phyloP scores from a whole-genome alignment of 2,329 filamentous ascomycete species.

The Phaeomoniella chlamydospora region DNA sequence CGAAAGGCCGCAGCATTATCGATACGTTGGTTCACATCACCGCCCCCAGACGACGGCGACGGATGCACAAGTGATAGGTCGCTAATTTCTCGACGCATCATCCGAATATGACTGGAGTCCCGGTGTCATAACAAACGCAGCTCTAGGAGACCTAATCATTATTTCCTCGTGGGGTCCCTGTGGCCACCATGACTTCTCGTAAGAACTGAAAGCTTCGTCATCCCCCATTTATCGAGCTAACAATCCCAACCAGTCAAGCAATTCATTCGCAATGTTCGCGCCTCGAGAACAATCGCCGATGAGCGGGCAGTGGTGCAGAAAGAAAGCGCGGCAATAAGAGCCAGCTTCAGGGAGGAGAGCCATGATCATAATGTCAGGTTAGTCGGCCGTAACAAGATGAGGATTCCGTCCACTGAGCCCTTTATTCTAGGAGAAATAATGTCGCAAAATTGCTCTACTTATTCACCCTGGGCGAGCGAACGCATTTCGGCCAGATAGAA shows the following conservation, averaged over 20 bases:
- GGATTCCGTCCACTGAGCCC: too few species aligned
- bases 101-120: slow-evolving; percentile 3
- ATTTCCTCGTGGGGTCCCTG: slow-evolving; percentile 18
- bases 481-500: slow-evolving; percentile 98
- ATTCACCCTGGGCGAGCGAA: slow-evolving; percentile 92
- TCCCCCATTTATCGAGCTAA: slow-evolving; percentile 13
- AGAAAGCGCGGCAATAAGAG: slow-evolving; percentile 92
- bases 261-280: slow-evolving; percentile 98
- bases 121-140: slow-evolving; percentile 3
- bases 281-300: slow-evolving; percentile 96
- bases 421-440: slow-evolving; percentile 79
- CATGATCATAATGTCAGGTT: slow-evolving; percentile 83
- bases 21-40: too few species aligned
- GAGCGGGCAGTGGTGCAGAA: slow-evolving; percentile 97
- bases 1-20: too few species aligned
- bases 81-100: too few species aligned
- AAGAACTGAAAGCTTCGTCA: slow-evolving; percentile 18
- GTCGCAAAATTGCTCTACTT: slow-evolving; percentile 96
- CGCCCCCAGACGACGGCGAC: too few species aligned
- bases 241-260: slow-evolving; percentile 66
- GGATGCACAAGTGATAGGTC: too few species aligned
- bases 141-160: slow-evolving; percentile 6
- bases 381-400: slow-evolving; percentile 15
- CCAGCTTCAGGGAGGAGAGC: slow-evolving; percentile 95
- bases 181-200: slow-evolving; percentile 45